Percentiles rank a stretch among this genome's conserved stretches.
Evolutionary conservation across 108 stramenopile species (phyloP).

Genomic region (Skeletonema potamos): DNA sequence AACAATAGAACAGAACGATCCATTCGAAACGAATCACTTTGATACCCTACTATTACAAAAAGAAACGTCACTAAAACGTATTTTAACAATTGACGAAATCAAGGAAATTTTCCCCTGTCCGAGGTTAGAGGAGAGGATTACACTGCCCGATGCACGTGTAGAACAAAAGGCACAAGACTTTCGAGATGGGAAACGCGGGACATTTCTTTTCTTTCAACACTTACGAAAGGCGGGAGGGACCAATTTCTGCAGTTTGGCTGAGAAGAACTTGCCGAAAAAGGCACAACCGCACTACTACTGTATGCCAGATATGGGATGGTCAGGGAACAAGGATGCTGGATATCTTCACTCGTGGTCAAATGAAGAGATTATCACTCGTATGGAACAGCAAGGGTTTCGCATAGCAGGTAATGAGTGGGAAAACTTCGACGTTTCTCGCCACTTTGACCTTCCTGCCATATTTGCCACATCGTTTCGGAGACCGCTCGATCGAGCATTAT

Average conservation of each 20-base stretch:
- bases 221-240: constrained; percentile 83
- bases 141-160: constrained; percentile 70
- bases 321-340: constrained; percentile 55
- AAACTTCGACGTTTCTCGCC: constrained; percentile 55
- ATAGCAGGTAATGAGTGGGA: constrained; percentile 87
- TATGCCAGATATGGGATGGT: constrained; percentile 73
- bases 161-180: constrained; percentile 52
- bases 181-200: constrained; percentile 46
- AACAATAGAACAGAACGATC: constrained; percentile 56
- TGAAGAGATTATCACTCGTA: constrained; percentile 54
- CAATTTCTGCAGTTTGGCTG: constrained; percentile 75
- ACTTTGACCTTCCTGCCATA: constrained; percentile 73
- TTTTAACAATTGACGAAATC: constrained; percentile 50
- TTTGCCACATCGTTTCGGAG: constrained; percentile 83
- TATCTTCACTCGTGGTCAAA: constrained; percentile 61
- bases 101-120: constrained; percentile 79
- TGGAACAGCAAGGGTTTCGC: constrained; percentile 45
- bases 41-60: constrained; percentile 50
- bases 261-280: constrained; percentile 60
- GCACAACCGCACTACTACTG: constrained; percentile 67
- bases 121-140: constrained; percentile 49
- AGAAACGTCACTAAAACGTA: constrained; percentile 48
- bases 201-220: constrained; percentile 82
- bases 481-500: constrained; percentile 79
- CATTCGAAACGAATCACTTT: constrained; percentile 70